phyloP scores from a whole-genome alignment of 2,329 filamentous ascomycete species.

The Alternaria brassicicola region DNA sequence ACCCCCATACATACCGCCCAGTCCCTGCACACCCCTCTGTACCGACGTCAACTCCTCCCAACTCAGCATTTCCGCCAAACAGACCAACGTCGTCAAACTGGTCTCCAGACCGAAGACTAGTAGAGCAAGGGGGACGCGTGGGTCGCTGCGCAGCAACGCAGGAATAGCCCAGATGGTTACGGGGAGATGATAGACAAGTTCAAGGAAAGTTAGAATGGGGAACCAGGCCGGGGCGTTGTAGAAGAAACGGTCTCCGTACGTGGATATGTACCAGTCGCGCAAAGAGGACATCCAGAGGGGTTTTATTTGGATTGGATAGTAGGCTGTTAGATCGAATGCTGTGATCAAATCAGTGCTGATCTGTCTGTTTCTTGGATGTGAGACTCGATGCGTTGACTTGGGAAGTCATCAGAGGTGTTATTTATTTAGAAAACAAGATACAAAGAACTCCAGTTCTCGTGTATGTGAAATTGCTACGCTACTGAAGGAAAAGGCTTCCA shows the following conservation, averaged over 20 bases:
- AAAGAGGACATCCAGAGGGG: slow-evolving; percentile 58
- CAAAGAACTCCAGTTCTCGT: background rate
- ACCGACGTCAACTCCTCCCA: slow-evolving; percentile 52
- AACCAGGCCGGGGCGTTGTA: slow-evolving; percentile 65
- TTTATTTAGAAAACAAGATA: background rate
- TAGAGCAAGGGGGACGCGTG: slow-evolving; percentile 64
- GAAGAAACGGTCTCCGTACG: slow-evolving; percentile 70
- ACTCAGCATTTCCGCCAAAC: slow-evolving; percentile 64
- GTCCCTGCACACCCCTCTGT: slow-evolving; percentile 36
- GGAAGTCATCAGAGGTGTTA: background rate
- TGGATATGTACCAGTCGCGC: slow-evolving; percentile 64
- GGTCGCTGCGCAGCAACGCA: slow-evolving; percentile 62
- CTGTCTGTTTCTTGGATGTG: background rate
- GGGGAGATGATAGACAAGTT: slow-evolving; percentile 66
- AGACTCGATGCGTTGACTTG: background rate
- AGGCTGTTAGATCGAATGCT: slow-evolving; percentile 67
- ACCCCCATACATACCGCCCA: slow-evolving; percentile 49
- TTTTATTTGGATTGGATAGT: slow-evolving; percentile 61
- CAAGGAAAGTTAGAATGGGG: slow-evolving; percentile 61
- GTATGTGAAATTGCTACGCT: background rate
- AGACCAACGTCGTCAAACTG: slow-evolving; percentile 66
- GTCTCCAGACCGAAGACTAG: slow-evolving; percentile 66
- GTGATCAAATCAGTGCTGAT: background rate
- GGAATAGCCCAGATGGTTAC: slow-evolving; percentile 65
- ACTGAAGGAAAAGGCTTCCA: background rate